These are phyloP conservation scores for Moringa oleifera DNA, from an alignment of 345 rosid species.

Conservation along the genomic window DNA sequence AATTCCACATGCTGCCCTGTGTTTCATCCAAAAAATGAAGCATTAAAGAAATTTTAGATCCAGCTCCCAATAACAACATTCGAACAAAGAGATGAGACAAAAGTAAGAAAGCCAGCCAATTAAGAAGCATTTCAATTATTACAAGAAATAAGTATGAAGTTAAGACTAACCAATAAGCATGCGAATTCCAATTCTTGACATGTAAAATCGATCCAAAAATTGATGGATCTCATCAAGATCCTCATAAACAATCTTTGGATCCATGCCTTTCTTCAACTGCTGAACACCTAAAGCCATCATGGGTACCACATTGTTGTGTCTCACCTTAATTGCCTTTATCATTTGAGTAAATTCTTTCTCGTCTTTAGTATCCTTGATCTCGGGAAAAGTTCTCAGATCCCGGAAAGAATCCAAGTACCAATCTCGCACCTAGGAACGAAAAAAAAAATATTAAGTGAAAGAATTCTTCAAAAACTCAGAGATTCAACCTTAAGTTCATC, in stretches of 20 bases:
- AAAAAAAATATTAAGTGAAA: slow-evolving; percentile 2
- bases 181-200: slow-evolving; percentile 91
- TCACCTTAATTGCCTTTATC: slow-evolving; percentile 94
- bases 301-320: slow-evolving; percentile 98
- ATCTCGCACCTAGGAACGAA: slow-evolving; percentile 72
- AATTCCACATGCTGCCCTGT: slow-evolving; percentile 99
- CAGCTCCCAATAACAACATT: neutral
- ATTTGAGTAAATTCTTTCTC: slow-evolving; percentile 83
- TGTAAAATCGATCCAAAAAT: slow-evolving; percentile 92
- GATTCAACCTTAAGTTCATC: neutral
- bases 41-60: too few species aligned
- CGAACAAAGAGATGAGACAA: neutral
- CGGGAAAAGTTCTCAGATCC: slow-evolving; percentile 81
- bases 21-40: slow-evolving; percentile 24
- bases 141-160: slow-evolving; percentile 1
- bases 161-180: slow-evolving; percentile 76
- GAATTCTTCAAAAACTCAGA: neutral
- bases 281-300: slow-evolving; percentile 96
- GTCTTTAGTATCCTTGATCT: slow-evolving; percentile 57
- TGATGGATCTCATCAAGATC: slow-evolving; percentile 82
- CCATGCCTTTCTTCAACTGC: slow-evolving; percentile 78
- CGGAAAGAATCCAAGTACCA: slow-evolving; percentile 99
- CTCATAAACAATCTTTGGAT: slow-evolving; percentile 39
- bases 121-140: neutral
- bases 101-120: neutral